Conservation (phyloP, 306 rosid genomes). For the Malus asiatica region DNA sequence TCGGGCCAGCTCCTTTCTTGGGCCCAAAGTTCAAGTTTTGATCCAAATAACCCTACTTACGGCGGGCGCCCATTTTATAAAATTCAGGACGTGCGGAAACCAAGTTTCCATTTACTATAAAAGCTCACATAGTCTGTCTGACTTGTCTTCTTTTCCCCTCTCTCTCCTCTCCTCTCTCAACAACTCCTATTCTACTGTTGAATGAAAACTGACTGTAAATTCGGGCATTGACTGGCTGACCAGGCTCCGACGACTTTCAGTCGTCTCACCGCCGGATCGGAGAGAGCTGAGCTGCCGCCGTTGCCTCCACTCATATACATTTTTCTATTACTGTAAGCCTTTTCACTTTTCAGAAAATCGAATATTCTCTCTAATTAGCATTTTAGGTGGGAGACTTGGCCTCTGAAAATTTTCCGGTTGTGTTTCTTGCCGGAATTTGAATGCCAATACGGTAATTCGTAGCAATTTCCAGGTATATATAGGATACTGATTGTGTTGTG, state of each 20-base stretch:
- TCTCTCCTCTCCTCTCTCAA: conserved; percentile 2
- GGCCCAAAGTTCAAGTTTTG: too few species aligned
- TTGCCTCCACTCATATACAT: neutral
- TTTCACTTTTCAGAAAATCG: neutral
- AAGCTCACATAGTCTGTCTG: too few species aligned
- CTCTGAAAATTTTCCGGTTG: conserved; percentile 15
- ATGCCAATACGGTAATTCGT: neutral
- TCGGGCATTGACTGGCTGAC: conserved; percentile 43
- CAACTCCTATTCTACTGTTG: neutral
- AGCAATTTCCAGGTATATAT: neutral
- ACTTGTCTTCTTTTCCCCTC: too few species aligned
- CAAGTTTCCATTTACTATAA: neutral
- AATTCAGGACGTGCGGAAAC: neutral
- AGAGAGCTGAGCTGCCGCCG: conserved; percentile 21
- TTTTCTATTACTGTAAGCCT: conserved; percentile 15
- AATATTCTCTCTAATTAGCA: neutral
- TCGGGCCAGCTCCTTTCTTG: too few species aligned
- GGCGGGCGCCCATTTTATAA: neutral
- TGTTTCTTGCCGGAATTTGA: too few species aligned
- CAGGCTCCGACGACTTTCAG: neutral
- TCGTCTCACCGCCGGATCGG: conserved; percentile 30
- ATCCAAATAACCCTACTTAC: too few species aligned
- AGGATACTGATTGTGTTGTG: neutral
- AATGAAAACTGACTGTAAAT: conserved; percentile 18
- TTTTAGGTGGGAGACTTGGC: conserved; percentile 18